Evolutionary conservation across 352 stramenopile genomes (phyloP).

Genomic region (Pythium oligandrum): DNA sequence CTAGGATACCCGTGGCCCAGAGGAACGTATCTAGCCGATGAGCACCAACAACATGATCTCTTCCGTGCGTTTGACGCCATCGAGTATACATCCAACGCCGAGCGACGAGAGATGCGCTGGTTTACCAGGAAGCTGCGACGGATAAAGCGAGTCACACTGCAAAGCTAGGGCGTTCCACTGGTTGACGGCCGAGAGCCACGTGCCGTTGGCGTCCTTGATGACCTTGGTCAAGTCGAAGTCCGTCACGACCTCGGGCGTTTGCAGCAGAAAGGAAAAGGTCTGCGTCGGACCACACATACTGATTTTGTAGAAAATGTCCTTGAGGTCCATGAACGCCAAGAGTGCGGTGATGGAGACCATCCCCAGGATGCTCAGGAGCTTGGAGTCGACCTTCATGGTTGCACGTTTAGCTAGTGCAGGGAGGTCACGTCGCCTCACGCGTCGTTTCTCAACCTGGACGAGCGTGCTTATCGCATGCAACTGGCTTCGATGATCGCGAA

Average conservation of each 20-base stretch:
- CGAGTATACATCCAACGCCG: conserved; percentile 16
- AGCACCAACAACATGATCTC: conserved; percentile 20
- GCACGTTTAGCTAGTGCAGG: too few species aligned
- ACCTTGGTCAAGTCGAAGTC: conserved; percentile 15
- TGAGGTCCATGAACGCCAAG: conserved; percentile 24
- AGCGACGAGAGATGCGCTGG: conserved; percentile 14
- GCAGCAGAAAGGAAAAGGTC: conserved; percentile 12
- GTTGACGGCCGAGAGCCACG: conserved; percentile 8
- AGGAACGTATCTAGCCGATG: conserved; percentile 7
- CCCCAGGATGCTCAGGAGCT: conserved; percentile 11
- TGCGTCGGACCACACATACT: conserved; percentile 17
- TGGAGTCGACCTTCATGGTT: too few species aligned
- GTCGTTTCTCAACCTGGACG: conserved; percentile 11
- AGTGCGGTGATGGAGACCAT: conserved; percentile 23
- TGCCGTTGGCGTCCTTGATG: conserved; percentile 13
- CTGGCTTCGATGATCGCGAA: conserved; percentile 2
- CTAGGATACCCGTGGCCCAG: conserved; percentile 15
- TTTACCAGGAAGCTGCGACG: conserved; percentile 14
- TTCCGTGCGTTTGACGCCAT: conserved; percentile 10
- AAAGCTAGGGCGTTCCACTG: conserved; percentile 22
- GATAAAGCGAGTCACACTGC: conserved; percentile 16
- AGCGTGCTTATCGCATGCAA: conserved; percentile 9
- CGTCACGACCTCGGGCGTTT: conserved; percentile 16
- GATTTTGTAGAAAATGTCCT: conserved; percentile 24
- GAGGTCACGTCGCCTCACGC: not conserved